Percentiles rank a stretch among this genome's conserved stretches.
These are phyloP conservation scores for Rhodomyrtus psidioides DNA, from an alignment of 441 rosid species.

Conservation along the genomic window DNA sequence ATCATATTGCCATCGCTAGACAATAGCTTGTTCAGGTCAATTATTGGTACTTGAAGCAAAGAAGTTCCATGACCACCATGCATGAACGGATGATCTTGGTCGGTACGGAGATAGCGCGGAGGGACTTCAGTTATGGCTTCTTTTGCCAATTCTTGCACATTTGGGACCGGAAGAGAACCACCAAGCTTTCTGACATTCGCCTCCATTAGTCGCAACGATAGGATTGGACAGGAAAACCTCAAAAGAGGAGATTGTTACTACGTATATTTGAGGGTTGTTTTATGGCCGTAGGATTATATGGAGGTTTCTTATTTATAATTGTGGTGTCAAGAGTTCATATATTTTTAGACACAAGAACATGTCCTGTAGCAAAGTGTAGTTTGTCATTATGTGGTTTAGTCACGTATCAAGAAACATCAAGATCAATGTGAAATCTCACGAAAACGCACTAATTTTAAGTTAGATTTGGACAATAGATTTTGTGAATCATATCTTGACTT, in stretches of 20 bases:
- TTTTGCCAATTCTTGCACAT: constrained; percentile 32
- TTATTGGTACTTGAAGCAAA: constrained; percentile 17
- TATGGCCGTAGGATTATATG: too few species aligned
- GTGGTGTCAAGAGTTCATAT: neutral
- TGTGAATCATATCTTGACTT: neutral
- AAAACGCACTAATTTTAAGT: neutral
- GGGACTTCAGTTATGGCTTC: constrained; percentile 15
- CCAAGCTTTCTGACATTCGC: constrained; percentile 8
- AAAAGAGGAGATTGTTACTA: too few species aligned
- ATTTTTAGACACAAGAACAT: neutral
- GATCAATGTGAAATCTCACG: neutral
- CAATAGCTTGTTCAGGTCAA: constrained; percentile 21
- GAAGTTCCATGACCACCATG: neutral
- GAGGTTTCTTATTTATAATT: too few species aligned
- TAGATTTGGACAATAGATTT: neutral
- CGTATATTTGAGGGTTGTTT: too few species aligned
- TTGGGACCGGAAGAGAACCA: constrained; percentile 21
- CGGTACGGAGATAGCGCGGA: neutral
- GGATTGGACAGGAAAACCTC: too few species aligned
- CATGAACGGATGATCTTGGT: constrained; percentile 3
- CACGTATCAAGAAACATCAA: neutral
- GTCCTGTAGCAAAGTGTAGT: neutral
- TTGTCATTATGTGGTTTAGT: neutral
- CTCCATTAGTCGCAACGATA: too few species aligned
- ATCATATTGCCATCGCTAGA: neutral